Base-by-base conservation (phyloP, 1,284 basidiomycete genomes). In the Meira nashicola region DNA sequence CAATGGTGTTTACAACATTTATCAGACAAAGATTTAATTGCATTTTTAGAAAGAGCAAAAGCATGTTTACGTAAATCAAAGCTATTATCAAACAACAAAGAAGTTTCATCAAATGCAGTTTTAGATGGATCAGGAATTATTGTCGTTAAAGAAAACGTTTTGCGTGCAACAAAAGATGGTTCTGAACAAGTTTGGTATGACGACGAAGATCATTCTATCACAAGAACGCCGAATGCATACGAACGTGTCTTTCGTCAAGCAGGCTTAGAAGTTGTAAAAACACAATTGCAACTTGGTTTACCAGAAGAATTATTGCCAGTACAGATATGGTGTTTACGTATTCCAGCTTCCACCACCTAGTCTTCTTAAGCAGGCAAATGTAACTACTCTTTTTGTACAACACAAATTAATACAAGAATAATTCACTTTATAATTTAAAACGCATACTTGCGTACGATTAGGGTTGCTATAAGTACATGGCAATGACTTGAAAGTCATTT, bases 1-100 rank as follows among this genome's bases (percentile, higher is more conserved):
- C 76, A 78, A 46, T 78, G 76, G 76, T 76, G 71, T 44, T 55
- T 77, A 37, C 76, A 78, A 62, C 76, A 78, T 44, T 62, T 77
- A 14, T 74, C 72, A 33, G 75, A 78, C 56, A 58, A 60, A 39
- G 75, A 78, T 55, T 60, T 78, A 54, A 56, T 74, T 47, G 47
- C 58, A 11, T 78, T 78, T 49, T 64, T 78, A 8, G 41, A 63
- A 15, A 64, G 69, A 0, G 68, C 74, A 8, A 65, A 68, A 41
- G 59, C 50, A 2, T 63, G 67, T 2, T 70, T 78, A 46, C 44
- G 54, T 14, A 67, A 67, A 51, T 9, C 44, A 15, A 25, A 15
- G 12, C n/a, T 55, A n/a, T 38, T 39, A 5, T 5, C n/a, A 8
- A 43, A 14, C 21, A 39, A 38, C 21, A 11, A 50, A 46, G 21